Conservation (phyloP, 768 basidiomycete genomes). For the Pleurotus tuoliensis region DNA sequence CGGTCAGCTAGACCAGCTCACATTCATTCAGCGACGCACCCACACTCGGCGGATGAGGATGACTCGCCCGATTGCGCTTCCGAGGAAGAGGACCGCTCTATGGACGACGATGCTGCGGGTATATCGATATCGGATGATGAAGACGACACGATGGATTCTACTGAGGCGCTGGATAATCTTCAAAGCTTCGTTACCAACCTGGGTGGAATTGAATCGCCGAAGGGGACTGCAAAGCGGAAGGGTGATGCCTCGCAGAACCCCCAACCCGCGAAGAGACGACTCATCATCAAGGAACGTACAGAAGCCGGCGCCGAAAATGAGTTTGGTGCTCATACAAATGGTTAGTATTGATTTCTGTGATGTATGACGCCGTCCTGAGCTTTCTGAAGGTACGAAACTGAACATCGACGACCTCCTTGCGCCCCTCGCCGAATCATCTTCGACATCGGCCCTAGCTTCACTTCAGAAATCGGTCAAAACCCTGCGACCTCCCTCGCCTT, state of each 20-base stretch:
- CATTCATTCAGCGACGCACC: constrained; percentile 8
- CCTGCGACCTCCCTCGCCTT: constrained; percentile 38
- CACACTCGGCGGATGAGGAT: constrained; percentile 6
- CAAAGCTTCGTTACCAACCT: constrained; percentile 69
- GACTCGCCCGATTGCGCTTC: constrained; percentile 24
- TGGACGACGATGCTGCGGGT: constrained; percentile 31
- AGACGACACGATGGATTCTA: constrained; percentile 40
- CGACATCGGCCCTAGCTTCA: constrained; percentile 40
- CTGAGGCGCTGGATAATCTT: constrained; percentile 64
- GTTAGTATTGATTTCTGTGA: constrained; percentile 26
- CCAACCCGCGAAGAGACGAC: constrained; percentile 50
- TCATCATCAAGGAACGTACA: constrained; percentile 63
- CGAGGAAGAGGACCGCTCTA: constrained; percentile 26
- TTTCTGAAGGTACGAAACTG: constrained; percentile 47
- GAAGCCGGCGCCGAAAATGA: constrained; percentile 81
- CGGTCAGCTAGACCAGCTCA: constrained; percentile 12
- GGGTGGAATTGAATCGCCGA: constrained; percentile 41
- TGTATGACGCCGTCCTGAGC: background rate
- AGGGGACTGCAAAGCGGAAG: constrained; percentile 63
- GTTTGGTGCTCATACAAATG: constrained; percentile 55
- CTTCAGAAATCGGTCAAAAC: constrained; percentile 70
- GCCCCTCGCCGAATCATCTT: constrained; percentile 62
- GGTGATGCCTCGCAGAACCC: constrained; percentile 18
- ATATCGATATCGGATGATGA: constrained; percentile 29
- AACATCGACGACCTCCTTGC: constrained; percentile 73